Evolutionary conservation across 768 basidiomycete species (phyloP), one percentile per base, ranked within the genome.

Genomic region (Chiua virens): DNA sequence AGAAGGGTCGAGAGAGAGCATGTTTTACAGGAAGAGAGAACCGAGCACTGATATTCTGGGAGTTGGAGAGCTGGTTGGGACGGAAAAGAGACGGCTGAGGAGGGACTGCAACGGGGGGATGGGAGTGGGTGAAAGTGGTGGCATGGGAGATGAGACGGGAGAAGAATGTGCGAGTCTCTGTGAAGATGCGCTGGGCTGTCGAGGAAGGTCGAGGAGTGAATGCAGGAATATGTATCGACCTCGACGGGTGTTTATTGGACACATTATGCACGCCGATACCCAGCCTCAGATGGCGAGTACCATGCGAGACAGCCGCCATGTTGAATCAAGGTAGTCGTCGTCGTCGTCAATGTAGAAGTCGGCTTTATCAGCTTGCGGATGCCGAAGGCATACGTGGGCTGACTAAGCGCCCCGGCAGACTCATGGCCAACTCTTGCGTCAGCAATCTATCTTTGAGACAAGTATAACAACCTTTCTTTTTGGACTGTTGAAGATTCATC

Each of bases 1-100:
- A 67, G 22, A 77, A 66, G 2, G 75, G 80, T 17, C 67, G 53
- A 14, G 77, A 75, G 36, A 90, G 71, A 1, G 80, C 74, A 57
- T 75, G 71, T 23, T 78, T 79, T 6, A 77, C 76, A 4, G 80
- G 76, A 27, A 82, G 70, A 15, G 86, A 87, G 41, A 87, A 67
- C 0, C 79, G 70, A 41, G 79, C 75, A 43, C 80, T 76, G 50
- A 87, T 85, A 36, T 42, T 42, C n/a, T 71, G 49, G 41, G 70
- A 47, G 50, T 55, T 42, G 56, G 67, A 28, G 34, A 52, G 28
- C n/a, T 52, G 60, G 8, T 51, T 18, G 6, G 57, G 53, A 25
- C 52, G 67, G 35, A 52, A 14, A 14, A 39, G 42, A 17, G 63
- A 53, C 0, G 47, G 49, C 7, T 53, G 56, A 18, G 45, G 17